Conservation (phyloP, 805 yeast genomes). For the Metschnikowia colocasiae region DNA sequence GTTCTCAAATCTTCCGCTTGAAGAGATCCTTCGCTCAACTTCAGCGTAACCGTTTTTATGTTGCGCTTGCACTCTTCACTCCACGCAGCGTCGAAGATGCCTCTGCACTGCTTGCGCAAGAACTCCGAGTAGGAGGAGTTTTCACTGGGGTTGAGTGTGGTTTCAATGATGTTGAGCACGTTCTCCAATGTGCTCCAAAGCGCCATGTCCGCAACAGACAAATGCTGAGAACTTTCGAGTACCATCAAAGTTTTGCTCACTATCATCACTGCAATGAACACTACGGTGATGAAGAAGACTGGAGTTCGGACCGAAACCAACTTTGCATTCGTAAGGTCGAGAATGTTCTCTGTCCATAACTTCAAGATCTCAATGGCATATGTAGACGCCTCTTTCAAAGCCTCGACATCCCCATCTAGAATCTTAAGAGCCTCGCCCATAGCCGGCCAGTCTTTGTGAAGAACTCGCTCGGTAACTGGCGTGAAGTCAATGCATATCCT, state of each 20-base stretch:
- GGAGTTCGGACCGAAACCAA: conserved; percentile 71
- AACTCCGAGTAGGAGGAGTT: conserved; percentile 56
- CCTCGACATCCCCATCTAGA: conserved; percentile 52
- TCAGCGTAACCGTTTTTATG: conserved; percentile 7
- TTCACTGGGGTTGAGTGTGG: conserved; percentile 50
- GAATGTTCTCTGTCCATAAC: conserved; percentile 70
- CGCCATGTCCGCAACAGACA: conserved; percentile 52
- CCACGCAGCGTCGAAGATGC: conserved; percentile 44
- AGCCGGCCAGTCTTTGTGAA: conserved; percentile 64
- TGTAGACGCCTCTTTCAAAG: conserved; percentile 58
- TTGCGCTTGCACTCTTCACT: conserved; percentile 13
- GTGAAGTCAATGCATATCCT: conserved; percentile 60
- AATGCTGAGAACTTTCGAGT: conserved; percentile 39
- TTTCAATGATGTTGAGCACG: conserved; percentile 57
- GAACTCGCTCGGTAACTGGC: conserved; percentile 56
- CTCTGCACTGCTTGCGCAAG: conserved; percentile 55
- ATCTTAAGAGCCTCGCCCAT: conserved; percentile 54
- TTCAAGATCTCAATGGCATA: conserved; percentile 57
- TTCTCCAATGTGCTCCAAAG: conserved; percentile 61
- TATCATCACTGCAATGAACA: conserved; percentile 58
- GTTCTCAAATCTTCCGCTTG: conserved; percentile 33
- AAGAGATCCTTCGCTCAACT: conserved; percentile 14
- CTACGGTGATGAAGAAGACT: conserved; percentile 67
- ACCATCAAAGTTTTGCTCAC: conserved; percentile 59
- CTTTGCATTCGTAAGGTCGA: conserved; percentile 60